phyloP scores from a whole-genome alignment of 2,329 filamentous ascomycete genomes.

The Alternaria hordeiaustralica region DNA sequence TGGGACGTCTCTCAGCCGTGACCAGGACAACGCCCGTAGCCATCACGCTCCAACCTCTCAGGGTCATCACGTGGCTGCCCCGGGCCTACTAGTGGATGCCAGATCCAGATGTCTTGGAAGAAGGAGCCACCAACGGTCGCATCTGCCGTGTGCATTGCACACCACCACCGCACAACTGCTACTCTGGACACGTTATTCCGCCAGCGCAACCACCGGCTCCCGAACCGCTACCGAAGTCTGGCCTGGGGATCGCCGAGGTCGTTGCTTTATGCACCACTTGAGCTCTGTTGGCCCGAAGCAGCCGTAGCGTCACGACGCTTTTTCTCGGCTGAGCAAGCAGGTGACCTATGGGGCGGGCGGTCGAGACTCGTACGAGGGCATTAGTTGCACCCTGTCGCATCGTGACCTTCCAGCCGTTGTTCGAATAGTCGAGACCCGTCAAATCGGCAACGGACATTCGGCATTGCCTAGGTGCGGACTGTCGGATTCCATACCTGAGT shows the following conservation, averaged over 20 bases:
- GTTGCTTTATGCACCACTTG: constrained; percentile 25
- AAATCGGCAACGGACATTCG: background rate
- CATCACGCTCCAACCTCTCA: background rate
- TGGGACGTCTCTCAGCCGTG: background rate
- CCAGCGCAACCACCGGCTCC: background rate
- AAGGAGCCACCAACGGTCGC: background rate
- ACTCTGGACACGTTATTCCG: background rate
- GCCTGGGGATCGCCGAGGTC: constrained; percentile 9
- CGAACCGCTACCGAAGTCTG: constrained; percentile 9
- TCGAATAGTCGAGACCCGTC: background rate
- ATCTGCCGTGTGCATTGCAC: background rate
- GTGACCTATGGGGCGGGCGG: constrained; percentile 16
- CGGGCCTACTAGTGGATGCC: background rate
- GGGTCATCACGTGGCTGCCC: background rate
- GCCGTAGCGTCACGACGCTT: constrained; percentile 19
- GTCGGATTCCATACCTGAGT: background rate
- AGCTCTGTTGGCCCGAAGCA: constrained; percentile 11
- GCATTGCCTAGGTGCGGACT: background rate
- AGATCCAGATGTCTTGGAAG: background rate
- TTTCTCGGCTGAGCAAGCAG: constrained; percentile 18
- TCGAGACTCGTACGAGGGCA: constrained; percentile 22
- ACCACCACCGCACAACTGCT: background rate
- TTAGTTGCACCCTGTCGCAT: background rate
- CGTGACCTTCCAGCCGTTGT: background rate
- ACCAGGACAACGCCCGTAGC: background rate